phyloP scores from a whole-genome alignment of 345 rosid genomes.

The Gynandropsis gynandra region DNA sequence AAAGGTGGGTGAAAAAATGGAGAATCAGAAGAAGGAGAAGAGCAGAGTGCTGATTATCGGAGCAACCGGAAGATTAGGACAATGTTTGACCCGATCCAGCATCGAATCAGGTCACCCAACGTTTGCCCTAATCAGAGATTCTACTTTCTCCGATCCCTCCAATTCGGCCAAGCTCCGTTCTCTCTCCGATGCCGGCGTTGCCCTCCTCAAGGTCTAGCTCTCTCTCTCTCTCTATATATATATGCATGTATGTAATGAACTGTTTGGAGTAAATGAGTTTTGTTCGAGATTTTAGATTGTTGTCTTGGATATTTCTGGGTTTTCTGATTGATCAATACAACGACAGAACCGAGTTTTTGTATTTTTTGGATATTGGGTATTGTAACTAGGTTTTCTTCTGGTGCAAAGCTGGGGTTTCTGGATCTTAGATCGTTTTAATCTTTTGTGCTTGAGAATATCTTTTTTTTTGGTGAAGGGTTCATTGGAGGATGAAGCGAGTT shows the following conservation, averaged over 20 bases:
- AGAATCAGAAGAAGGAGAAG: slow-evolving; percentile 29
- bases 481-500: slow-evolving; percentile 55
- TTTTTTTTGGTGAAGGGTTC: slow-evolving; percentile 42
- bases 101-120: slow-evolving; percentile 49
- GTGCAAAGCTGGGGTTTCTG: not conserved
- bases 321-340: no score
- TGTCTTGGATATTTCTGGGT: no score
- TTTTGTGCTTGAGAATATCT: slow-evolving; percentile 8
- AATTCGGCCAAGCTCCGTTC: slow-evolving; percentile 37
- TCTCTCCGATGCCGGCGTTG: slow-evolving; percentile 46
- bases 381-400: no score
- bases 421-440: not conserved
- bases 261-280: not conserved
- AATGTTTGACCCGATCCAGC: slow-evolving; percentile 45
- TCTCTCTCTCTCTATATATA: not conserved
- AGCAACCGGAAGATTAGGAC: slow-evolving; percentile 63
- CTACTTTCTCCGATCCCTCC: slow-evolving; percentile 39
- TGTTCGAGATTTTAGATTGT: no score
- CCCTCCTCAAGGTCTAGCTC: slow-evolving; percentile 60
- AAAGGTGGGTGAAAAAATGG: not conserved
- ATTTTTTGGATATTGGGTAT: no score
- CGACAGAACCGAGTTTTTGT: no score
- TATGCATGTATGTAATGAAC: not conserved
- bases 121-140: slow-evolving; percentile 46
- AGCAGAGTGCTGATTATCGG: slow-evolving; percentile 67